Percentiles rank a stretch among this genome's conserved stretches.
These are phyloP conservation scores for Coniochaeta pulveracea DNA, from an alignment of 2,329 filamentous ascomycete species.

Conservation along the genomic window DNA sequence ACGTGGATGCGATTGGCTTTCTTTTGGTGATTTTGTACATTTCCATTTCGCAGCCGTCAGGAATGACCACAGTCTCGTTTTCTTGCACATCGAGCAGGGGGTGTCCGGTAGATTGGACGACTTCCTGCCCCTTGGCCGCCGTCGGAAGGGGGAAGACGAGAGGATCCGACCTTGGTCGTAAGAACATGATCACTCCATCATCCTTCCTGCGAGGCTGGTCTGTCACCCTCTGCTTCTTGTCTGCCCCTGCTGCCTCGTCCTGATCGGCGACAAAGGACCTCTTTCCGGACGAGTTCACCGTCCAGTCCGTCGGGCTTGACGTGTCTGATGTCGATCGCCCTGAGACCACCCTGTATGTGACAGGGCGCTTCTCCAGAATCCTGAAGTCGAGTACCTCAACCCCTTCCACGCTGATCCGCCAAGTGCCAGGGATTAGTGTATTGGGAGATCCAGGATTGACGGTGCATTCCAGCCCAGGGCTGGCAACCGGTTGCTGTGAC, in stretches of 20 bases:
- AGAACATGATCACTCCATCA: slow-evolving; percentile 40
- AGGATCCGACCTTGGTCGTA: slow-evolving; percentile 35
- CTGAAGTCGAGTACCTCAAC: slow-evolving; percentile 45
- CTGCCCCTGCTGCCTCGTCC: slow-evolving; percentile 22
- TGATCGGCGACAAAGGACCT: slow-evolving; percentile 34
- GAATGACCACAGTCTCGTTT: slow-evolving; percentile 36
- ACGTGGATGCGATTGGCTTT: slow-evolving; percentile 43
- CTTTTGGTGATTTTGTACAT: slow-evolving; percentile 43
- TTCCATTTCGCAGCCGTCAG: slow-evolving; percentile 38
- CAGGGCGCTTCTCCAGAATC: slow-evolving; percentile 42
- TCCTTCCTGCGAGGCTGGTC: slow-evolving; percentile 11
- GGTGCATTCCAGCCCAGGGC: slow-evolving; percentile 16
- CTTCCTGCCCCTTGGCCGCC: slow-evolving; percentile 32
- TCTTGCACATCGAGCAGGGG: slow-evolving; percentile 38
- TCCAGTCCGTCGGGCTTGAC: slow-evolving; percentile 13
- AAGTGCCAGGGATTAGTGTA: slow-evolving; percentile 41
- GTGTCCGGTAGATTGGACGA: slow-evolving; percentile 33
- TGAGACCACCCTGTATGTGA: slow-evolving; percentile 20
- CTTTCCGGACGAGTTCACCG: slow-evolving; percentile 37
- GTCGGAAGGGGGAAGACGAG: slow-evolving; percentile 41
- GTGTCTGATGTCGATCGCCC: slow-evolving; percentile 14
- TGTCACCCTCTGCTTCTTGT: slow-evolving; percentile 28
- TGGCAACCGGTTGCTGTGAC: slow-evolving; percentile 26
- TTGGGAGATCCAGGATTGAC: slow-evolving; percentile 30
- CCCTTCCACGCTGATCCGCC: slow-evolving; percentile 39